Conservation (phyloP, 352 stramenopile genomes). For the Hyaloperonospora arabidopsidis region DNA sequence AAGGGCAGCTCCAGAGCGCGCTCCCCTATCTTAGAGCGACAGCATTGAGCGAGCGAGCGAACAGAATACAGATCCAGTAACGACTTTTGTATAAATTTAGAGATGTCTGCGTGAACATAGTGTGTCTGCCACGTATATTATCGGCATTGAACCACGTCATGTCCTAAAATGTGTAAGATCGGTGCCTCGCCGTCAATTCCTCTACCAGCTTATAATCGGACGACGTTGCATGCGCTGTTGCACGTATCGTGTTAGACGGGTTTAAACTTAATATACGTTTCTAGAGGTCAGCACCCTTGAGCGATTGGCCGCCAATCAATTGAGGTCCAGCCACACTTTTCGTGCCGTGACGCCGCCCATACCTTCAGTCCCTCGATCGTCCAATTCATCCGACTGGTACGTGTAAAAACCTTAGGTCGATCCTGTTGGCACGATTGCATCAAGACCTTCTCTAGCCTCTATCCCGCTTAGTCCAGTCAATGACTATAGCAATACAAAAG, state of each 20-base stretch:
- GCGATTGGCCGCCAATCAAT: conserved; percentile 72
- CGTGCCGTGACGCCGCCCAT: conserved; percentile 30
- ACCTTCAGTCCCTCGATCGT: conserved; percentile 84
- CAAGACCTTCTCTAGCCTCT: neutral
- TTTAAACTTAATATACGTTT: conserved; percentile 15
- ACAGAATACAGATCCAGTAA: too few relatives aligned
- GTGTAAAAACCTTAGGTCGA: conserved; percentile 18
- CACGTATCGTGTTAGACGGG: conserved; percentile 12
- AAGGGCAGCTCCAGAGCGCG: too few relatives aligned
- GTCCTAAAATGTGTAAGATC: too few relatives aligned
- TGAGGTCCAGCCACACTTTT: conserved; percentile 32
- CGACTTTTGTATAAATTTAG: too few relatives aligned
- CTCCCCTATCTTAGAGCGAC: too few relatives aligned
- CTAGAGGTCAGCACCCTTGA: conserved; percentile 22
- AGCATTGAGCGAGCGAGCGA: too few relatives aligned
- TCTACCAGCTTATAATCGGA: too few relatives aligned
- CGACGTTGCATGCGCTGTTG: too few relatives aligned
- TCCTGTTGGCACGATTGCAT: neutral
- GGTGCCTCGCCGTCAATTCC: too few relatives aligned
- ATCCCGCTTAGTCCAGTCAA: conserved; percentile 1
- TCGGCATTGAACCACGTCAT: too few relatives aligned
- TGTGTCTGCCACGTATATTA: too few relatives aligned
- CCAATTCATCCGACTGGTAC: conserved; percentile 85
- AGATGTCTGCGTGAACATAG: too few relatives aligned
- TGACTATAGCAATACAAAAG: neutral